phyloP scores from a whole-genome alignment of 148 eudicot species.

The Linanthus parryae region DNA sequence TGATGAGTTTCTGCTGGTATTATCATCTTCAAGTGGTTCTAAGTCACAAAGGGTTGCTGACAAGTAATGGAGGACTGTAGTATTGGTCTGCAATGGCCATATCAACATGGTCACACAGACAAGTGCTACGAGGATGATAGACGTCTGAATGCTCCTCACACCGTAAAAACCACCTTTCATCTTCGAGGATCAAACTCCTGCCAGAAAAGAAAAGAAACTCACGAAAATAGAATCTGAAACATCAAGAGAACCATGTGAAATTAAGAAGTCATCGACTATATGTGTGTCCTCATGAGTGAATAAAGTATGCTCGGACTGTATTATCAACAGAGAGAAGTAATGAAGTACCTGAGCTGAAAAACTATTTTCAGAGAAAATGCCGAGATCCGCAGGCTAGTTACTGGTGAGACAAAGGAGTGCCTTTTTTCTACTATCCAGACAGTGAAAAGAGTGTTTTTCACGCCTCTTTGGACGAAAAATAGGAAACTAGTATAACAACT shows the following conservation, averaged over 20 bases:
- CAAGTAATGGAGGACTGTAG: constrained; percentile 94
- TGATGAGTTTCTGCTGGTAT: no score
- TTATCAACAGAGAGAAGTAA: no score
- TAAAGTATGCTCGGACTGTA: no score
- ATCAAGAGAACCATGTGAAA: background rate
- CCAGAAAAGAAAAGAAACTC: background rate
- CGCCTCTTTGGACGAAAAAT: no score
- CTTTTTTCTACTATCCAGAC: no score
- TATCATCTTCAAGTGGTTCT: constrained; percentile 50
- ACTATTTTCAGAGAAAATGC: no score
- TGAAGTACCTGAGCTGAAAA: no score
- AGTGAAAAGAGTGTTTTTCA: no score
- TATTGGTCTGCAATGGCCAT: constrained; percentile 80
- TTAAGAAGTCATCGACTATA: background rate
- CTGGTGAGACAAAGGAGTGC: no score
- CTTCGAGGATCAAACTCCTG: constrained; percentile 8
- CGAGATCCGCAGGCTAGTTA: no score
- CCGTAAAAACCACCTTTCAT: constrained; percentile 40
- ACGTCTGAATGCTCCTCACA: constrained; percentile 33
- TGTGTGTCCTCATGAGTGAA: no score
- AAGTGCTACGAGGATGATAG: constrained; percentile 33
- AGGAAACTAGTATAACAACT: no score
- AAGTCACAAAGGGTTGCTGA: constrained; percentile 85
- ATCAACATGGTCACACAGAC: constrained; percentile 39
- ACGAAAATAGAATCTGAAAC: background rate